These are phyloP conservation scores for Silene latifolia DNA, from an alignment of 148 eudicot genomes.

Conservation along the genomic window DNA sequence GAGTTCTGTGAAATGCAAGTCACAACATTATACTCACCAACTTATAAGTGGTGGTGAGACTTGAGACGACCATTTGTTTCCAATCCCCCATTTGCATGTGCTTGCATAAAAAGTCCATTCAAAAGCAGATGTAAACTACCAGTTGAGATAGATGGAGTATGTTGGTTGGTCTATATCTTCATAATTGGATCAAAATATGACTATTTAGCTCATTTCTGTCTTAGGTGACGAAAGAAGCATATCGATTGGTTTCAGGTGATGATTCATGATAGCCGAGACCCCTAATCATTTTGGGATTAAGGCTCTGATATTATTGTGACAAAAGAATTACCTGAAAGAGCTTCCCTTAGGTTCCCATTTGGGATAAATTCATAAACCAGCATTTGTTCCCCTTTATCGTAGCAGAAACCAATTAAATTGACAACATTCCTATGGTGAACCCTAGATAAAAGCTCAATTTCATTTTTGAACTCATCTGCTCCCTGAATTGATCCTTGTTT, in stretches of 20 bases:
- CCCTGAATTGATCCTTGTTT: conserved; percentile 83
- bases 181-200: too few species aligned
- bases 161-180: not conserved
- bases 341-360: conserved; percentile 73
- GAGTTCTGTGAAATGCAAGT: too few species aligned
- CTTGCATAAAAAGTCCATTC: too few species aligned
- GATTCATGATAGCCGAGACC: too few species aligned
- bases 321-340: conserved; percentile 53
- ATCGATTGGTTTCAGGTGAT: too few species aligned
- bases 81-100: too few species aligned
- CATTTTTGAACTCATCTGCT: conserved; percentile 80
- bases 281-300: too few species aligned
- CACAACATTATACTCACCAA: too few species aligned
- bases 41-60: not conserved
- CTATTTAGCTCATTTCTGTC: not conserved
- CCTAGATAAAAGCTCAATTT: conserved; percentile 89
- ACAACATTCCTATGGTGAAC: conserved; percentile 96
- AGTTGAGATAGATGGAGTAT: not conserved
- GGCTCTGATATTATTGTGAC: too few species aligned
- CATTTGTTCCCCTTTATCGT: conserved; percentile 85
- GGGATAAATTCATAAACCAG: conserved; percentile 82
- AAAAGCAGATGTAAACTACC: not conserved
- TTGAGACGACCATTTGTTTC: not conserved
- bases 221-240: not conserved
- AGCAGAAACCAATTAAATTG: conserved; percentile 78